Conservation (phyloP, 1,284 basidiomycete genomes). For the Fistulinella cinereoalba region DNA sequence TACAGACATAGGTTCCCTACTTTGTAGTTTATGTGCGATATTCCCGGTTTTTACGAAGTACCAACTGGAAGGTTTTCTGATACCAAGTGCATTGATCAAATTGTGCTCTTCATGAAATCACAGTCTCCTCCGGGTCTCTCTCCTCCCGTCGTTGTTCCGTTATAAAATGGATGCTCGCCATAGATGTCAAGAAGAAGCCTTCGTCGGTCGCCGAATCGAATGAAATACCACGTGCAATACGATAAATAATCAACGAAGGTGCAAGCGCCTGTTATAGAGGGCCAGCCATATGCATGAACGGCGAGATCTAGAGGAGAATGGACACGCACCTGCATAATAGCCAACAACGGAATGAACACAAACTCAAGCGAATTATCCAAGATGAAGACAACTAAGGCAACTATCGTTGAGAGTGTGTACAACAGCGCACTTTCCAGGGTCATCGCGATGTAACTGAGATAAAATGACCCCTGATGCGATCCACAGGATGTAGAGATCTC, state of each 20-base stretch:
- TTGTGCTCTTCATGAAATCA: too few relatives aligned
- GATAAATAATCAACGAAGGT: constrained; percentile 22
- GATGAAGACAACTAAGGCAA: constrained; percentile 12
- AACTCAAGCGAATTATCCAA: constrained; percentile 15
- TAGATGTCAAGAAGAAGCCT: background rate
- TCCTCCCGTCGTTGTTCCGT: too few relatives aligned
- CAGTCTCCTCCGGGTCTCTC: too few relatives aligned
- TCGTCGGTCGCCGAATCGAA: constrained; percentile 14
- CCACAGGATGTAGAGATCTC: constrained; percentile 9
- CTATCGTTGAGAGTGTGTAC: constrained; percentile 17
- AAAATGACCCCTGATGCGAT: constrained; percentile 13
- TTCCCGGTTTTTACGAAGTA: too few relatives aligned
- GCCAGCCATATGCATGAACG: too few relatives aligned
- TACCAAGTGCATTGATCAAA: too few relatives aligned
- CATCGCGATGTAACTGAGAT: constrained; percentile 23
- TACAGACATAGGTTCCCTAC: too few relatives aligned
- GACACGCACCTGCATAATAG: constrained; percentile 18
- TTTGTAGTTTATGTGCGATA: too few relatives aligned
- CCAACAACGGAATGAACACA: constrained; percentile 22
- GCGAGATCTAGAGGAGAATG: background rate
- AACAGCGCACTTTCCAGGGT: constrained; percentile 25
- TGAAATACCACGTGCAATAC: constrained; percentile 19
- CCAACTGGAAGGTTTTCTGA: too few relatives aligned
- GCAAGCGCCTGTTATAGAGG: constrained; percentile 11
- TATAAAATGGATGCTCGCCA: background rate